Evolutionary conservation across 2,329 filamentous ascomycete species (phyloP), one percentile per base, ranked within the genome.

Genomic region (Pyrenophora seminiperda): DNA sequence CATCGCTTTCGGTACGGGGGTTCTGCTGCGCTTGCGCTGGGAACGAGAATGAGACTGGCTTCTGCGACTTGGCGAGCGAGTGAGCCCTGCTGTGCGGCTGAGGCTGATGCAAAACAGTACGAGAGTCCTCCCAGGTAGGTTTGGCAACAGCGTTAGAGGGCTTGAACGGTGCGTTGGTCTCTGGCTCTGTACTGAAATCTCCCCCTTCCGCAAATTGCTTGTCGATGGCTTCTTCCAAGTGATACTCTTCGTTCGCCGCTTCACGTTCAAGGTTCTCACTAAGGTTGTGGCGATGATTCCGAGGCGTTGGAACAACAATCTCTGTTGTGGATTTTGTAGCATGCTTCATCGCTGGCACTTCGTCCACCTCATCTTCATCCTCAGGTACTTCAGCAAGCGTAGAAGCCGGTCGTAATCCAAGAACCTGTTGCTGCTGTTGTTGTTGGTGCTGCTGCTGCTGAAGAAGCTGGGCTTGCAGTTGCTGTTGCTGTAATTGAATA

Each of bases 211-310:
- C 88, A 40, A 93, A 78, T 64, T 93, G 87, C 45, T 88, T 86
- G 42, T 90, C 85, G 54, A 92, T 85, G 53, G 90, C 86, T 67
- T 91, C 85, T 67, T 92, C 89, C 54, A 94, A 74, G 62, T 93
- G 90, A 66, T 94, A 93, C 63, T 96, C 90, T 4, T 89, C 87
- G 65, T 92, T 89, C 41, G 94, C 88, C 47, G 95, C 87, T 60
- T 94, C 91, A 54, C 87, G 87, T 69, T 96, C 91, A 18, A 96
- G 80, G 37, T 85, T 90, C 56, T 86, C 82, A 63, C 87, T 91
- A 32, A 90, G 80, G 60, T 91, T 91, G 61, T 92, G 88, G 47
- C 80, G 80, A 70, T 86, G 82, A 30, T 81, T 81, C 18, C 66
- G 79, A 49, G 84, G 84, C 41, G 79, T 85, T 7, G 84, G 84